A percentile compares a stretch with the other conserved stretches of the same genome.
These are phyloP conservation scores for Incumbomyces lentus DNA, from an alignment of 2,329 filamentous ascomycete genomes.

Conservation along the genomic window DNA sequence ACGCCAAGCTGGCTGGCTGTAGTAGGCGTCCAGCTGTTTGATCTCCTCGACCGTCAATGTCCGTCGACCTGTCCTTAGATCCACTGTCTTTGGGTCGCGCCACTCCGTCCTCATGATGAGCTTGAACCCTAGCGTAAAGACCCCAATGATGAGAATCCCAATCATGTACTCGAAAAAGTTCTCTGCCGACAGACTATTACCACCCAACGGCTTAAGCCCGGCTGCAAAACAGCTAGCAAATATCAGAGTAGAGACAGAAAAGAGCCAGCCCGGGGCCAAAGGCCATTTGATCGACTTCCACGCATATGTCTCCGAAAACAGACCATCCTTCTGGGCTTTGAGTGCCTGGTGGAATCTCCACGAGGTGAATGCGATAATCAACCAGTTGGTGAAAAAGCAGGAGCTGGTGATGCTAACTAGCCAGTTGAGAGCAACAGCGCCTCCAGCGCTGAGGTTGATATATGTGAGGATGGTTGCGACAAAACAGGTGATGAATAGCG, in stretches of 20 bases:
- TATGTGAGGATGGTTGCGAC: constrained; percentile 23
- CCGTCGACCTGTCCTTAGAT: constrained; percentile 19
- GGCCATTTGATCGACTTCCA: constrained; percentile 25
- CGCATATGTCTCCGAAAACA: constrained; percentile 23
- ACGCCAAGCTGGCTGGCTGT: constrained; percentile 18
- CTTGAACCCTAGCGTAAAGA: constrained; percentile 21
- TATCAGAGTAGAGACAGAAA: constrained; percentile 18
- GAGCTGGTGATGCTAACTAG: constrained; percentile 24
- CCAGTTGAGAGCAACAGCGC: constrained; percentile 22
- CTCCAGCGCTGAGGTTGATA: constrained; percentile 22
- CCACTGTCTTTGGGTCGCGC: constrained; percentile 17
- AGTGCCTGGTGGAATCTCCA: constrained; percentile 25
- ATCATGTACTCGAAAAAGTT: constrained; percentile 24
- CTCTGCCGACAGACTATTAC: constrained; percentile 10
- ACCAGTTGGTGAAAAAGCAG: constrained; percentile 27
- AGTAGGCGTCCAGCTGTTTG: constrained; percentile 19
- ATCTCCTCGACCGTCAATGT: constrained; percentile 19
- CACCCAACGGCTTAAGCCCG: constrained; percentile 13
- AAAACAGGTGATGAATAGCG: constrained; percentile 22
- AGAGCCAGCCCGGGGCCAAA: constrained; percentile 22
- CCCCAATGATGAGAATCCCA: constrained; percentile 21
- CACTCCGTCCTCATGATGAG: constrained; percentile 18
- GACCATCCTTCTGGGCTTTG: constrained; percentile 20
- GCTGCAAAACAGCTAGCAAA: constrained; percentile 14
- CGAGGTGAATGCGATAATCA: constrained; percentile 26